phyloP scores from a whole-genome alignment of 306 rosid genomes.

The Bauhinia variegata region DNA sequence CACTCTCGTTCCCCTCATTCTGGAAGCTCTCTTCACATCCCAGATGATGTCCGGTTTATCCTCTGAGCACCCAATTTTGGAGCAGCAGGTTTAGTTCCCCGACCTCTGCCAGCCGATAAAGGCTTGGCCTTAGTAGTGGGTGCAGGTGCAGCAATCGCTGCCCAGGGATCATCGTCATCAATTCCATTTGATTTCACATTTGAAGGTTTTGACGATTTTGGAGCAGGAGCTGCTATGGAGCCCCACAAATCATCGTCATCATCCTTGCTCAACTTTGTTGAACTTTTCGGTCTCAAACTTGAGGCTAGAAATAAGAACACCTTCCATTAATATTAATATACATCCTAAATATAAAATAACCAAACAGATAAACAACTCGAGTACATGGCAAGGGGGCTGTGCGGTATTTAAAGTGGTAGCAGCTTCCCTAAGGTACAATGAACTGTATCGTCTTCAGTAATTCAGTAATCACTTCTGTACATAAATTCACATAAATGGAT shows the following conservation, averaged over 20 bases:
- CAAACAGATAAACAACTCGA: conserved; percentile 27
- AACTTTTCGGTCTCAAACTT: conserved; percentile 55
- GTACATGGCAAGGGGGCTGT: not conserved
- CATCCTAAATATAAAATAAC: not conserved
- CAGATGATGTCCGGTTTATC: conserved; percentile 79
- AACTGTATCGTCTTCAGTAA: not conserved
- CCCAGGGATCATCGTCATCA: conserved; percentile 93
- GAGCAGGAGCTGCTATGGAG: conserved; percentile 94
- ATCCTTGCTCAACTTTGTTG: conserved; percentile 54
- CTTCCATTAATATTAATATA: conserved; percentile 25
- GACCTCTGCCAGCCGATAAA: conserved; percentile 65
- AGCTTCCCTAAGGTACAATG: not conserved
- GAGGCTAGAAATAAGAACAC: conserved; percentile 51
- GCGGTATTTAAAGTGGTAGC: conserved; percentile 4
- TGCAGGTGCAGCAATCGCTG: conserved; percentile 93
- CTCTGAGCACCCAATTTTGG: conserved; percentile 89
- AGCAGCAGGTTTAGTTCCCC: conserved; percentile 80
- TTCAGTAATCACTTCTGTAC: not conserved
- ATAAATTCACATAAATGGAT: too few relatives aligned
- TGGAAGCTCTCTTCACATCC: conserved; percentile 54
- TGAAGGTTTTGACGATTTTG: conserved; percentile 64
- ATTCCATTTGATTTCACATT: conserved; percentile 51
- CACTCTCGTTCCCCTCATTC: conserved; percentile 22
- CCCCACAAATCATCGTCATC: conserved; percentile 90
- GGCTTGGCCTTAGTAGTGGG: conserved; percentile 88